Conservation (phyloP, 805 yeast species). For the Ogataea degrootiae region DNA sequence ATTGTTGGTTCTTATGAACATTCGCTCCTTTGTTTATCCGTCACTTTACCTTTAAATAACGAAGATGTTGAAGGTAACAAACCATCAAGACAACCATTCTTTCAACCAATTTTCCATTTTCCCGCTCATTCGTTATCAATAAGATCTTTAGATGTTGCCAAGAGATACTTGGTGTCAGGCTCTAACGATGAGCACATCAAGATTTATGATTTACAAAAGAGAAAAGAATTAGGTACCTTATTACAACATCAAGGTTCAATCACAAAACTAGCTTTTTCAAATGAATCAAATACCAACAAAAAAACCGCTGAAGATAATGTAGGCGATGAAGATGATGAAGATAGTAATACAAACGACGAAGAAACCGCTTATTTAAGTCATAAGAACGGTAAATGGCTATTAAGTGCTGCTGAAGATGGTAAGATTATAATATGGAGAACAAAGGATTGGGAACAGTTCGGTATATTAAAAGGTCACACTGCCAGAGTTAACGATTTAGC, state of each 20-base stretch:
- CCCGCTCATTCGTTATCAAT: slow-evolving; percentile 91
- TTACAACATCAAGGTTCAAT: slow-evolving; percentile 86
- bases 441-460: slow-evolving; percentile 93
- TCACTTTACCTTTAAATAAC: slow-evolving; percentile 43
- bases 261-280: slow-evolving; percentile 68
- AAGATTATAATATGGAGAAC: slow-evolving; percentile 89
- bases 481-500: slow-evolving; percentile 81
- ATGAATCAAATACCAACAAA: slow-evolving; percentile 32
- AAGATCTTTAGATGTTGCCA: slow-evolving; percentile 76
- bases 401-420: slow-evolving; percentile 90
- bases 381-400: slow-evolving; percentile 78
- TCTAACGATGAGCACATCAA: slow-evolving; percentile 94
- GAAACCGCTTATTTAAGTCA: slow-evolving; percentile 15
- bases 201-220: slow-evolving; percentile 86
- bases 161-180: slow-evolving; percentile 85
- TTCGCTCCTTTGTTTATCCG: slow-evolving; percentile 76
- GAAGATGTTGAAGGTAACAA: slow-evolving; percentile 17
- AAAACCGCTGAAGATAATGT: slow-evolving; percentile 4
- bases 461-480: slow-evolving; percentile 82
- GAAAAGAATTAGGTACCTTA: slow-evolving; percentile 89
- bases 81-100: slow-evolving; percentile 48
- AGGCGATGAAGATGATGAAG: slow-evolving; percentile 18
- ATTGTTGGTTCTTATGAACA: slow-evolving; percentile 96
- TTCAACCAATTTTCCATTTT: slow-evolving; percentile 93
- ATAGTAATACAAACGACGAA: slow-evolving; percentile 3